These are phyloP conservation scores for Eimeria tenella DNA, from an alignment of 169 alveolate genomes.

Conservation along the genomic window DNA sequence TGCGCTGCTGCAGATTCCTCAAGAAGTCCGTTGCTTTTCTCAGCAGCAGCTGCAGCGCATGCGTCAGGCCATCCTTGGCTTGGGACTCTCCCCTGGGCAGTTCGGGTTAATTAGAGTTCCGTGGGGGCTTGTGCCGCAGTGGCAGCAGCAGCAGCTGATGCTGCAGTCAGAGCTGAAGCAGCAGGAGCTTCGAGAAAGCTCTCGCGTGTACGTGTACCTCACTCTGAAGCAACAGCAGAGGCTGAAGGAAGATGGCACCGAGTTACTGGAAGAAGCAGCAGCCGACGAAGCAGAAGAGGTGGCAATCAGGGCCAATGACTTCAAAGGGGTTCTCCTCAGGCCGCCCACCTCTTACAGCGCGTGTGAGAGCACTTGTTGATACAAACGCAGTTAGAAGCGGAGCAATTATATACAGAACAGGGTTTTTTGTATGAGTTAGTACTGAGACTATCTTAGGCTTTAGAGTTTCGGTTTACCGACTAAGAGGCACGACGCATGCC, in stretches of 20 bases:
- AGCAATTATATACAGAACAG: too few species aligned
- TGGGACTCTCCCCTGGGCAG: neutral
- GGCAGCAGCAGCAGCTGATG: constrained; percentile 15
- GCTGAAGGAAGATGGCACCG: neutral
- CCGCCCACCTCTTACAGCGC: too few species aligned
- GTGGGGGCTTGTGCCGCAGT: neutral
- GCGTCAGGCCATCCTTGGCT: neutral
- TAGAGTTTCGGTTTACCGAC: too few species aligned
- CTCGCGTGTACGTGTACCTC: neutral
- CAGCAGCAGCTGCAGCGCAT: constrained; percentile 41
- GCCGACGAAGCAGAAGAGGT: constrained; percentile 20
- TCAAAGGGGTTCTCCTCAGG: neutral
- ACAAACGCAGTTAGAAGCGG: too few species aligned
- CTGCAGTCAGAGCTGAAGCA: neutral
- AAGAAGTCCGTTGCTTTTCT: neutral
- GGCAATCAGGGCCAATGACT: neutral
- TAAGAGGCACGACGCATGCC: too few species aligned
- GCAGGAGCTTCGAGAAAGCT: neutral
- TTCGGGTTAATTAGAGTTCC: neutral
- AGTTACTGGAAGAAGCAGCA: constrained; percentile 24
- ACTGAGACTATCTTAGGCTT: too few species aligned
- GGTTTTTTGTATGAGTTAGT: too few species aligned
- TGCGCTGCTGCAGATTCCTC: neutral
- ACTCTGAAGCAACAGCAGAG: neutral
- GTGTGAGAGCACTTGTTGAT: too few species aligned